phyloP scores from a whole-genome alignment of 148 eudicot genomes.

The Camellia lanceoleosa region DNA sequence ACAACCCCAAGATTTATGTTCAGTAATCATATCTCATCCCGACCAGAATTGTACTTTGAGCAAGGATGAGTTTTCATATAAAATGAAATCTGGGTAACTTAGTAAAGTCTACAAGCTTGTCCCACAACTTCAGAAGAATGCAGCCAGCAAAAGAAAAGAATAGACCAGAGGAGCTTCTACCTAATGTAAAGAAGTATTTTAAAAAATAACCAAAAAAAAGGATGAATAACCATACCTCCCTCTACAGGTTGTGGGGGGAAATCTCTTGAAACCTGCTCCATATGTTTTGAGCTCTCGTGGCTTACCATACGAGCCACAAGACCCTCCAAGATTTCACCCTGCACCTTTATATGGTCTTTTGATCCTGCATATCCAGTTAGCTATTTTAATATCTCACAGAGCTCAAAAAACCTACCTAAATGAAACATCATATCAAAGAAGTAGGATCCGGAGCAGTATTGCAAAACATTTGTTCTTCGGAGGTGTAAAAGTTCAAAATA shows the following conservation, averaged over 20 bases:
- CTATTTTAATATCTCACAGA: not conserved
- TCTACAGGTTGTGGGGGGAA: constrained; percentile 47
- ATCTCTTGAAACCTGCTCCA: constrained; percentile 74
- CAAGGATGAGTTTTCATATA: not conserved
- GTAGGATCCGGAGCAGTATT: not conserved
- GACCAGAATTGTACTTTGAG: not conserved
- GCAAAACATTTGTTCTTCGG: not conserved
- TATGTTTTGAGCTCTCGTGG: constrained; percentile 68
- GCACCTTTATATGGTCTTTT: constrained; percentile 71
- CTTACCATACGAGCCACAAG: constrained; percentile 94
- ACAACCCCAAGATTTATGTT: not conserved
- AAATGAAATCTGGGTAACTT: not conserved
- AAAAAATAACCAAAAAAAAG: not conserved
- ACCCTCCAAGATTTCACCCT: constrained; percentile 97
- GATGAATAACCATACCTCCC: constrained; percentile 50
- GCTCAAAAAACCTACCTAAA: not conserved
- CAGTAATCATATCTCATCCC: not conserved
- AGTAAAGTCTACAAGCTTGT: not conserved
- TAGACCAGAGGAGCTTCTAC: not conserved
- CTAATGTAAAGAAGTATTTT: not conserved
- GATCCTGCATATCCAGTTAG: constrained; percentile 50
- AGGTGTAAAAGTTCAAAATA: not conserved
- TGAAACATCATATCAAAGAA: not conserved
- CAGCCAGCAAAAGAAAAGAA: not conserved
- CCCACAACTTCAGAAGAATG: not conserved